Evolutionary conservation across 78 protist genomes (phyloP).

Genomic region (Andalucia godoyi): DNA sequence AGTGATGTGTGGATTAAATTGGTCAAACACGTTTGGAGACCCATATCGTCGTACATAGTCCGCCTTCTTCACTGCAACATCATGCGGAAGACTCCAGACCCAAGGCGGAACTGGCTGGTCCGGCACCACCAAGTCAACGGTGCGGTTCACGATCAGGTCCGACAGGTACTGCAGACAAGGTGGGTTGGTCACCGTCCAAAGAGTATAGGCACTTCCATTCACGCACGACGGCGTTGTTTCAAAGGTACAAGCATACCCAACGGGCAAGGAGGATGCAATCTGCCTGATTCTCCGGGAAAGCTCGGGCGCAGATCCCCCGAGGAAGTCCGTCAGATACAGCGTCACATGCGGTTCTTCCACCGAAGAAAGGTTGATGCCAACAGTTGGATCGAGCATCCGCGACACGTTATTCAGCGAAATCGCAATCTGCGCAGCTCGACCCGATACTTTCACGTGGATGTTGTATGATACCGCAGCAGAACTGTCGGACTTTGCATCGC

Average conservation of each 20-base stretch:
- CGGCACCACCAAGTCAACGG: conserved; percentile 27
- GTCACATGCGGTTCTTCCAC: conserved; percentile 33
- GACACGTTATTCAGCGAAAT: too few species aligned
- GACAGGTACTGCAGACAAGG: conserved; percentile 28
- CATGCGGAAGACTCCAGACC: conserved; percentile 36
- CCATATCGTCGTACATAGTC: conserved; percentile 31
- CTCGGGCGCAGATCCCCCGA: background rate
- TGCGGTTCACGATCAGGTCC: conserved; percentile 31
- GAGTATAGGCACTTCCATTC: conserved; percentile 17
- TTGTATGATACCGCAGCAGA: too few species aligned
- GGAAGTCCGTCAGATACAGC: conserved; percentile 29
- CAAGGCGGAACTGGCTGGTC: conserved; percentile 33
- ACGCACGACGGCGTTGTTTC: background rate
- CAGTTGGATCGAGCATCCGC: too few species aligned
- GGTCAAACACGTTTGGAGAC: conserved; percentile 40
- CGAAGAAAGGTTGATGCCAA: conserved; percentile 13
- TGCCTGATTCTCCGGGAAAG: too few species aligned
- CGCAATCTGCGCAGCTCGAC: too few species aligned
- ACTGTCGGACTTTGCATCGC: too few species aligned
- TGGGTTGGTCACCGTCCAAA: conserved; percentile 13
- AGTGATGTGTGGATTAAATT: conserved; percentile 46
- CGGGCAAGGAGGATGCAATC: too few species aligned
- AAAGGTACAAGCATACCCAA: too few species aligned
- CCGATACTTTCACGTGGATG: too few species aligned
- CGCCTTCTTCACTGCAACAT: conserved; percentile 22